Conservation (phyloP, 176 grass and related monocot genomes). For the Lolium perenne region DNA sequence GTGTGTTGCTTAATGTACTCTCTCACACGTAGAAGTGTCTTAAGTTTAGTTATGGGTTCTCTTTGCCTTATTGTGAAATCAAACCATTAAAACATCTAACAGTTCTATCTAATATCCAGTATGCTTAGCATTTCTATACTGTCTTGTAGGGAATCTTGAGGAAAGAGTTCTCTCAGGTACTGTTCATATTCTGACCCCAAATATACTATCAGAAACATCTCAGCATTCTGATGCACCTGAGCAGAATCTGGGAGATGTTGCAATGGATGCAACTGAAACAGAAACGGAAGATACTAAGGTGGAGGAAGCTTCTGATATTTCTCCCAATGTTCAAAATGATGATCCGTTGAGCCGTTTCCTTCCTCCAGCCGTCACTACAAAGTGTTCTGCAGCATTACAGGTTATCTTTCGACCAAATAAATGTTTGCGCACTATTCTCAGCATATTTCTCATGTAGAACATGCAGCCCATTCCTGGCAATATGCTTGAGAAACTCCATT, state of each 20-base stretch:
- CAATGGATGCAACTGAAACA: constrained; percentile 50
- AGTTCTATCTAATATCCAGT: not conserved
- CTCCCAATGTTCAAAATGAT: constrained; percentile 53
- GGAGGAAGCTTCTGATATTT: constrained; percentile 65
- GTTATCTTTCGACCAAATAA: constrained; percentile 47
- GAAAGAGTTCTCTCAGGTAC: constrained; percentile 58
- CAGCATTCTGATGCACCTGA: constrained; percentile 55
- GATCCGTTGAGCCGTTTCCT: constrained; percentile 70
- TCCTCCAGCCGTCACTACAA: constrained; percentile 56
- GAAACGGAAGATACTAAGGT: constrained; percentile 56
- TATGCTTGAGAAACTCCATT: not conserved
- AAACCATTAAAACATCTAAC: constrained; percentile 4
- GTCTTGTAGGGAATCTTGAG: constrained; percentile 62
- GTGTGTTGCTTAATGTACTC: not conserved
- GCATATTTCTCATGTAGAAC: constrained; percentile 14
- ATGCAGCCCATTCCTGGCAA: not conserved
- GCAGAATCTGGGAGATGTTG: constrained; percentile 49
- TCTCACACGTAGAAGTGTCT: not conserved
- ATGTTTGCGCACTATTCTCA: not conserved
- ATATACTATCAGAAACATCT: constrained; percentile 53
- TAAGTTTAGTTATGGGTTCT: not conserved
- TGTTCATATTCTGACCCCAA: constrained; percentile 55
- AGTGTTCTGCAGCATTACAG: constrained; percentile 80
- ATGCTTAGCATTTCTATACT: constrained; percentile 12
- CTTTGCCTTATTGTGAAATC: not conserved